Evolutionary conservation across 2,329 filamentous ascomycete species (phyloP).

Genomic region (Alternaria gansuensis): DNA sequence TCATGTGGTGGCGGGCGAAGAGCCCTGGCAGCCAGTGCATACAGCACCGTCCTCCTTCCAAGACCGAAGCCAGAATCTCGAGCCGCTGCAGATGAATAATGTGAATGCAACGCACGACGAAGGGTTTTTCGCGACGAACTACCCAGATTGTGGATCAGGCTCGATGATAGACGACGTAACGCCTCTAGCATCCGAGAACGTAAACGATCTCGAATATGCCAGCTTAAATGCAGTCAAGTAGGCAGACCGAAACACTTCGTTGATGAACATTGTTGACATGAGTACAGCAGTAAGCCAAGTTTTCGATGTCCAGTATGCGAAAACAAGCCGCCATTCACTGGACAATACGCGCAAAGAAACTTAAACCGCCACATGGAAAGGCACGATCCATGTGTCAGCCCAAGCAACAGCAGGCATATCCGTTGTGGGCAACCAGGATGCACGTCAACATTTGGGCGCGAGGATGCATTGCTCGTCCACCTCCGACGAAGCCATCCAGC

Average conservation of each 20-base stretch:
- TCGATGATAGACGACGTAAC: background rate
- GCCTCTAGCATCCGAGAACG: background rate
- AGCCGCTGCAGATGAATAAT: background rate
- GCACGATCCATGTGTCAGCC: rapidly evolving
- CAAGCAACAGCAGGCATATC: background rate
- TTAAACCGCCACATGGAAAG: constrained; percentile 7
- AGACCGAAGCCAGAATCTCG: background rate
- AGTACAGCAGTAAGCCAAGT: background rate
- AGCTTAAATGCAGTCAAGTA: background rate
- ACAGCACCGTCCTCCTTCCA: too few species aligned
- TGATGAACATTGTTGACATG: background rate
- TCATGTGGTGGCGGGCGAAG: background rate
- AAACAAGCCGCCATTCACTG: background rate
- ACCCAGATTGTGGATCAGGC: too few species aligned
- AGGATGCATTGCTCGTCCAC: constrained; percentile 9
- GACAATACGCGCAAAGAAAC: constrained; percentile 9
- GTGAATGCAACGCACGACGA: background rate
- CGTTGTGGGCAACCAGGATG: constrained; percentile 7
- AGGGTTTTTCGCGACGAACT: background rate
- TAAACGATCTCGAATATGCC: rapidly evolving
- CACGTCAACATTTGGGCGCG: constrained; percentile 1
- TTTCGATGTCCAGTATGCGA: background rate
- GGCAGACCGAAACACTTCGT: background rate
- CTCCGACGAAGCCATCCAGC: constrained; percentile 10
- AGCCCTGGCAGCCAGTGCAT: background rate